phyloP scores from a whole-genome alignment of 1,139 yeast species.

The Kazachstania sp. region DNA sequence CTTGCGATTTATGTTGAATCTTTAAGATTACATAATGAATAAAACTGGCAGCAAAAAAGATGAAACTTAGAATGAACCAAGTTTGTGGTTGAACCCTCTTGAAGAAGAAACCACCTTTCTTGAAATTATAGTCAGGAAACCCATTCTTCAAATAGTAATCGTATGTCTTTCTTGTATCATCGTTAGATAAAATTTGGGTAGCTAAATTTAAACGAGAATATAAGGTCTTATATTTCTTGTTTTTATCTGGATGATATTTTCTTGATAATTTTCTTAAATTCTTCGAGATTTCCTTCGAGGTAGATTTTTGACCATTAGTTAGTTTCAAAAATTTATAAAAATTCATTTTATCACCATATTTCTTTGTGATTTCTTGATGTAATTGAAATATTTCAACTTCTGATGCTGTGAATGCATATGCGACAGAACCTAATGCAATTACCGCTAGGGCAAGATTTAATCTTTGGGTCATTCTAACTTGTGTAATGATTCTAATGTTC shows the following conservation, averaged over 20 bases:
- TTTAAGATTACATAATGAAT: slow-evolving; percentile 53
- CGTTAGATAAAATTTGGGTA: slow-evolving; percentile 61
- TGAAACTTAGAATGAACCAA: slow-evolving; percentile 41
- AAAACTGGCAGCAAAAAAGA: slow-evolving; percentile 43
- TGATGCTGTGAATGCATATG: slow-evolving; percentile 35
- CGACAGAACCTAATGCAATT: slow-evolving; percentile 12
- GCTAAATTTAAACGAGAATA: slow-evolving; percentile 71
- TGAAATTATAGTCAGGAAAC: slow-evolving; percentile 72
- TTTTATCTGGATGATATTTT: slow-evolving; percentile 77
- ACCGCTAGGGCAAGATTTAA: slow-evolving; percentile 1
- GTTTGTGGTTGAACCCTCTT: slow-evolving; percentile 34
- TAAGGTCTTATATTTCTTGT: slow-evolving; percentile 34
- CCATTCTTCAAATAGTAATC: slow-evolving; percentile 81
- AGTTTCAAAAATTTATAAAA: slow-evolving; percentile 65
- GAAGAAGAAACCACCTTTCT: slow-evolving; percentile 40
- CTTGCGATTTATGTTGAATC: slow-evolving; percentile 53
- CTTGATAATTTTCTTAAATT: slow-evolving; percentile 70
- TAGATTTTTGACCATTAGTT: slow-evolving; percentile 38
- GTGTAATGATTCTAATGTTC: background rate
- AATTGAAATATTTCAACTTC: slow-evolving; percentile 78
- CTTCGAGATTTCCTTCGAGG: slow-evolving; percentile 55
- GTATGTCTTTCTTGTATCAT: slow-evolving; percentile 59
- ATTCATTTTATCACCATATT: slow-evolving; percentile 53
- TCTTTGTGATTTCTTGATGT: slow-evolving; percentile 55
- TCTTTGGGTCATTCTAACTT: too few relatives aligned